Evolutionary conservation across 495 filamentous ascomycete species (phyloP).

Genomic region (Aspergillus olivimuriae): DNA sequence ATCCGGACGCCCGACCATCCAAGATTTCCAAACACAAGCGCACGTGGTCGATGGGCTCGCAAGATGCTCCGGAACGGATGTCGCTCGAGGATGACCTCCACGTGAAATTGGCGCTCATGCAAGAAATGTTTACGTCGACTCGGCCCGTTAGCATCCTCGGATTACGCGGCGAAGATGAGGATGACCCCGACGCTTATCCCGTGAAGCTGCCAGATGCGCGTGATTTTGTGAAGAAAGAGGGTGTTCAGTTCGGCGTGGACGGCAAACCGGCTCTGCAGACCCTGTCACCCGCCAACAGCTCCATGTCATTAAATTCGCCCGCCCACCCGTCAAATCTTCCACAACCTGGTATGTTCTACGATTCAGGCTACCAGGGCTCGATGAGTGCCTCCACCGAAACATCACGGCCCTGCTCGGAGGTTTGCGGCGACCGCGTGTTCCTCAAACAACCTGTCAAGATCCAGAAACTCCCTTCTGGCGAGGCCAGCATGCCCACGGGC

Average conservation of each 20-base stretch:
- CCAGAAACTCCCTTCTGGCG: slow-evolving; percentile 33
- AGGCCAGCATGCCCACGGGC: slow-evolving; percentile 50
- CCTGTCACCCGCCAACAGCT: slow-evolving; percentile 60
- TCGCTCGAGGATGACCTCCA: slow-evolving; percentile 85
- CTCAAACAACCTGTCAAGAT: slow-evolving; percentile 40
- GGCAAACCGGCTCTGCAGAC: slow-evolving; percentile 36
- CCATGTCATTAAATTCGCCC: slow-evolving; percentile 44
- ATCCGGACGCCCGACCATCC: slow-evolving; percentile 48
- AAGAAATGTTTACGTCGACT: slow-evolving; percentile 96
- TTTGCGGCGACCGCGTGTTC: slow-evolving; percentile 9
- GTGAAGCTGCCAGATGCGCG: slow-evolving; percentile 68
- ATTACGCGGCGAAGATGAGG: slow-evolving; percentile 72
- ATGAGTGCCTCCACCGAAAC: slow-evolving; percentile 8
- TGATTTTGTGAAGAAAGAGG: slow-evolving; percentile 53
- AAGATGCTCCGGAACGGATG: slow-evolving; percentile 60
- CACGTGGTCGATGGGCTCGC: slow-evolving; percentile 93
- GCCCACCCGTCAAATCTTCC: slow-evolving; percentile 9
- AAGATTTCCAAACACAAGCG: slow-evolving; percentile 87
- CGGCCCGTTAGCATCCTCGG: slow-evolving; percentile 78
- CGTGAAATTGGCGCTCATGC: slow-evolving; percentile 70
- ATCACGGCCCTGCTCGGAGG: slow-evolving; percentile 14
- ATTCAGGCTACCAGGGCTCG: slow-evolving; percentile 19
- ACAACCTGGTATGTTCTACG: slow-evolving; percentile 11
- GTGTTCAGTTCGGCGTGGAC: slow-evolving; percentile 50
- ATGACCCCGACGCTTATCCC: slow-evolving; percentile 85